Evolutionary conservation across 257 asterid genomes (phyloP).

Genomic region (Asclepias syriaca): DNA sequence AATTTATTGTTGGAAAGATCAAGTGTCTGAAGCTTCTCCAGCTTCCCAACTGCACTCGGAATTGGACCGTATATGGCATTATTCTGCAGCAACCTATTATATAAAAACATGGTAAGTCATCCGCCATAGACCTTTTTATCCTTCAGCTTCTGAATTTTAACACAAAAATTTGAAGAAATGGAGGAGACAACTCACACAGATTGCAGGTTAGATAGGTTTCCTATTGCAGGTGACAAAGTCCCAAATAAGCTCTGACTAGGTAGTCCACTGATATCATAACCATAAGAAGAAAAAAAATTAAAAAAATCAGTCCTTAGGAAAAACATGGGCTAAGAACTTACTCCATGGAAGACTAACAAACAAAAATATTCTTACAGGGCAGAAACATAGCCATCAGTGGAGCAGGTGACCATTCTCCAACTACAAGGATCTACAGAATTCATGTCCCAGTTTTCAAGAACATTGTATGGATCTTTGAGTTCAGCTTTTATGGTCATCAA

Average conservation of each 20-base stretch:
- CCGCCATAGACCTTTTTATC: neutral
- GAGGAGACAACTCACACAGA: slow-evolving; percentile 59
- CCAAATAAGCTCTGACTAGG: slow-evolving; percentile 85
- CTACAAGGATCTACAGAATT: slow-evolving; percentile 98
- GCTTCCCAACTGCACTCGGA: slow-evolving; percentile 66
- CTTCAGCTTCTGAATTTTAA: neutral
- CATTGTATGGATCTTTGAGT: slow-evolving; percentile 76
- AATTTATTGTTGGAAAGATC: slow-evolving; percentile 83
- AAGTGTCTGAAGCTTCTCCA: slow-evolving; percentile 72
- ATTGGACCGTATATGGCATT: slow-evolving; percentile 74
- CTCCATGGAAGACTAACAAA: neutral
- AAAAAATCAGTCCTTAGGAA: neutral
- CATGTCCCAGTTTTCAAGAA: slow-evolving; percentile 84
- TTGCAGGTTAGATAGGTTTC: slow-evolving; percentile 76
- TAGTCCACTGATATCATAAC: slow-evolving; percentile 49
- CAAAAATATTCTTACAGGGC: slow-evolving; percentile 57
- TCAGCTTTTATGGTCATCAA: slow-evolving; percentile 68
- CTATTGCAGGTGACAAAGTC: slow-evolving; percentile 71
- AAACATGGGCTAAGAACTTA: neutral
- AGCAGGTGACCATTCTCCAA: slow-evolving; percentile 94
- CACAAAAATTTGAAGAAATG: slow-evolving; percentile 2
- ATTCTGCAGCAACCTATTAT: slow-evolving; percentile 81
- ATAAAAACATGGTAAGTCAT: slow-evolving; percentile 9
- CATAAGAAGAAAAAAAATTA: neutral
- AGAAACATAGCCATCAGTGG: slow-evolving; percentile 78